Conservation (phyloP, 2,329 filamentous ascomycete species). For the Anisogramma anomala region DNA sequence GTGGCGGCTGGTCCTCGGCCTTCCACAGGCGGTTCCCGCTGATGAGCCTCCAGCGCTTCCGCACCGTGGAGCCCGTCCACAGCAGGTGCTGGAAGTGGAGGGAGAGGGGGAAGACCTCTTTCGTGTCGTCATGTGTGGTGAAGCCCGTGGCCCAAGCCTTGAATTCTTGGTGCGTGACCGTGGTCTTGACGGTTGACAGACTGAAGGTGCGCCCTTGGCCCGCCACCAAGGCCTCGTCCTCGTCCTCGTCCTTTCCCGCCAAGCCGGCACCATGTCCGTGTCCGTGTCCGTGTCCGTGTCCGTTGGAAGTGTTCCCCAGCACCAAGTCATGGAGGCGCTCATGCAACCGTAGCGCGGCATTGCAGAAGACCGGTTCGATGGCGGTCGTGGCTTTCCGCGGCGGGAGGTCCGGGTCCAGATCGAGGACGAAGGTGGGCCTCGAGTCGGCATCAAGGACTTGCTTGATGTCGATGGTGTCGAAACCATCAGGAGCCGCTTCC, state of each 20-base stretch:
- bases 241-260: background rate
- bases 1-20: conserved; percentile 13
- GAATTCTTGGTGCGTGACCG: conserved; percentile 25
- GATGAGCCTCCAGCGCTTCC: conserved; percentile 28
- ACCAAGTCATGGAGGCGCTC: conserved; percentile 24
- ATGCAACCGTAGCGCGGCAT: conserved; percentile 24
- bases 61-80: conserved; percentile 29
- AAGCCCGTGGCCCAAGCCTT: conserved; percentile 29
- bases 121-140: conserved; percentile 31
- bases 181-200: background rate
- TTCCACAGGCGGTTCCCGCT: conserved; percentile 29
- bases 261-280: background rate
- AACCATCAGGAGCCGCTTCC: conserved; percentile 13
- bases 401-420: conserved; percentile 26
- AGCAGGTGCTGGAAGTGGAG: conserved; percentile 25
- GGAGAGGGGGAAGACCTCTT: conserved; percentile 32
- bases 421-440: conserved; percentile 27
- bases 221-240: background rate
- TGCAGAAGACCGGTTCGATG: conserved; percentile 27
- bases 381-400: conserved; percentile 12
- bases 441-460: conserved; percentile 28
- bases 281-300: too few relatives aligned
- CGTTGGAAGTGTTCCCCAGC: background rate
- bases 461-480: conserved; percentile 17
- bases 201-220: background rate